Conservation (phyloP, 2,329 filamentous ascomycete species). For the Chaetomium olivaceum region DNA sequence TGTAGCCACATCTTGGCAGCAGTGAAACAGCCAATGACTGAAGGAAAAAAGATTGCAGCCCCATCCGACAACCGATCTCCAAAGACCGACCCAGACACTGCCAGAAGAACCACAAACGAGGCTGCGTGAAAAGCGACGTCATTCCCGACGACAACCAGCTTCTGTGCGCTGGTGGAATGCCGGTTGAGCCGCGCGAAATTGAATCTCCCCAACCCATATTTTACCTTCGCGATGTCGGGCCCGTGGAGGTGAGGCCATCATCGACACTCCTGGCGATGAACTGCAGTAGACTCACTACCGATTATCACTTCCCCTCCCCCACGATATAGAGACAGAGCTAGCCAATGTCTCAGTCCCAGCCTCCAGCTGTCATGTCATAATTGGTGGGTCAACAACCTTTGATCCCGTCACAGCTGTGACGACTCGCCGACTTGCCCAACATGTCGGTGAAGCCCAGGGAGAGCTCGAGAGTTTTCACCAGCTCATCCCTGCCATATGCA, state of each 20-base stretch:
- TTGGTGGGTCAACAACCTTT: conserved; percentile 10
- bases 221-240: not conserved
- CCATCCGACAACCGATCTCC: not conserved
- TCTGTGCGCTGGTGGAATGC: not conserved
- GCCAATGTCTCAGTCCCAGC: conserved; percentile 6
- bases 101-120: not conserved
- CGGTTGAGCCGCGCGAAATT: not conserved
- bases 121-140: not conserved
- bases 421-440: not conserved
- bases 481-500: not conserved
- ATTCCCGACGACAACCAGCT: not conserved
- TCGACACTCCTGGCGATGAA: not conserved
- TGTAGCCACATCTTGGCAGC: not conserved
- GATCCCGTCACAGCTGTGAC: not conserved
- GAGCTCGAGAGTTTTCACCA: not conserved
- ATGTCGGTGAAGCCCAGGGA: not conserved
- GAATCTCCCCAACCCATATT: too few species aligned
- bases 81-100: not conserved
- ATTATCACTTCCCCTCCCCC: not conserved
- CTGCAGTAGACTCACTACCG: not conserved
- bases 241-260: not conserved
- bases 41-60: not conserved
- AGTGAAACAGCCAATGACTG: not conserved
- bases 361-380: conserved; percentile 24
- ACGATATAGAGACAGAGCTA: not conserved